Base-by-base conservation (phyloP, 176 grass and related monocot species). In the Coix lacrymajobi region DNA sequence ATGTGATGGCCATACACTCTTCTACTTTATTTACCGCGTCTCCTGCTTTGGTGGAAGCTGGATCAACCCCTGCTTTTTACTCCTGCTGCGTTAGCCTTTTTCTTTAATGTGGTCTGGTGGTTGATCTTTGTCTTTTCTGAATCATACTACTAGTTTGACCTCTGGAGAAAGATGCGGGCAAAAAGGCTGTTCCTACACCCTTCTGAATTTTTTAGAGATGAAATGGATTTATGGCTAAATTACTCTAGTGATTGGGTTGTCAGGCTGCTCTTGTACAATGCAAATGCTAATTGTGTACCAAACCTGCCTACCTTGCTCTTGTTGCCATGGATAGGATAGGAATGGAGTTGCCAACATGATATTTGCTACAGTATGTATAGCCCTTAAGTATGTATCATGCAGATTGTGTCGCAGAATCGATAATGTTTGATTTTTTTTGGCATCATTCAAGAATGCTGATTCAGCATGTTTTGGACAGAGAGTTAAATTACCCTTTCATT, bases 21-120 rank as follows among this genome's bases (percentile, higher is more conserved):
- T 26, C 6, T 69, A 29, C 12, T 75, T 77, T 84, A 58, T 68
- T 41, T 54, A 70, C 13, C 11, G 30, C 11, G 30, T 30, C 29
- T 84, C 74, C 0, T 76, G 45, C 52, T 75, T 44, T 62, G 10
- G 52, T 71, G 82, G 66, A 89, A 33, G 4, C 63, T 71, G 71
- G 66, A 89, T 78, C 78, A 17, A 60, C 8, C 34, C 19, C 32
- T 63, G 56, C 11, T 11, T 85, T 29, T 70, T 76, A 36, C 33
- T 56, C 26, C 19, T 69, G 25, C 72, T 70, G 40, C 61, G 12
- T 56, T 22, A 76, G 9, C 76, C 61, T 22, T 34, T 57, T 66
- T n/a, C n/a, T 84, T 39, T 34, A 75, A 48, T 75, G 69, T 69
- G 70, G 69, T 54, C 71, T 62, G 8, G 48, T 69, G 78, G 69